phyloP scores from a whole-genome alignment of 495 filamentous ascomycete genomes.

The Xylaria bambusicola region DNA sequence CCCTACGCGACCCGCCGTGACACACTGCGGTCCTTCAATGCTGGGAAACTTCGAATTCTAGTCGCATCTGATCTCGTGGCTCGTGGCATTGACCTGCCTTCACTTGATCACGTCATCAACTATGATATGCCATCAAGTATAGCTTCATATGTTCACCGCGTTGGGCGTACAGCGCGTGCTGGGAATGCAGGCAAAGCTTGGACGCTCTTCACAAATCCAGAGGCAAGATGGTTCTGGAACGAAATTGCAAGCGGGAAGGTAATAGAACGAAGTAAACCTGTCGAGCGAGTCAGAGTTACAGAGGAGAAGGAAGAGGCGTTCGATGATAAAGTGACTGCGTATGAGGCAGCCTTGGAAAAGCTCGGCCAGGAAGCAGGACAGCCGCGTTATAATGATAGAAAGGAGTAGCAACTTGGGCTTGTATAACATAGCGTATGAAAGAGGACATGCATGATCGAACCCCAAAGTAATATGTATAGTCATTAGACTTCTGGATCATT shows the following conservation, averaged over 20 bases:
- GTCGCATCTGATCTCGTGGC: slow-evolving; percentile 91
- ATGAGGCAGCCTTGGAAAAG: slow-evolving; percentile 59
- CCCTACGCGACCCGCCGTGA: slow-evolving; percentile 61
- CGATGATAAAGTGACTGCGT: slow-evolving; percentile 56
- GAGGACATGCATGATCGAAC: too few relatives aligned
- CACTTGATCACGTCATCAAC: slow-evolving; percentile 83
- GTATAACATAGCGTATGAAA: background rate
- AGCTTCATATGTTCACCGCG: slow-evolving; percentile 86
- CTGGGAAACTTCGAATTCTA: slow-evolving; percentile 67
- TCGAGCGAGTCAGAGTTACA: slow-evolving; percentile 46
- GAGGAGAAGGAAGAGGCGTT: slow-evolving; percentile 57
- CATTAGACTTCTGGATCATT: too few relatives aligned
- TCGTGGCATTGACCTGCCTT: slow-evolving; percentile 83
- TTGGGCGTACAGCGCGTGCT: slow-evolving; percentile 87
- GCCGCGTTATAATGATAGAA: slow-evolving; percentile 5
- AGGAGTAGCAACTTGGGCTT: background rate
- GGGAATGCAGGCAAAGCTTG: slow-evolving; percentile 76
- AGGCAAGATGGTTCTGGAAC: slow-evolving; percentile 86
- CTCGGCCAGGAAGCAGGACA: slow-evolving; percentile 49
- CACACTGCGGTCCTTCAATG: slow-evolving; percentile 63
- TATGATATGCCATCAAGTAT: slow-evolving; percentile 86
- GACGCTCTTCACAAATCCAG: slow-evolving; percentile 74
- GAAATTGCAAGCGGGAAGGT: slow-evolving; percentile 59
- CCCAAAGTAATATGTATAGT: too few relatives aligned
- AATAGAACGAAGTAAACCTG: slow-evolving; percentile 37